These are phyloP conservation scores for Globisporangium okanoganense DNA, from an alignment of 352 stramenopile genomes.

Conservation along the genomic window DNA sequence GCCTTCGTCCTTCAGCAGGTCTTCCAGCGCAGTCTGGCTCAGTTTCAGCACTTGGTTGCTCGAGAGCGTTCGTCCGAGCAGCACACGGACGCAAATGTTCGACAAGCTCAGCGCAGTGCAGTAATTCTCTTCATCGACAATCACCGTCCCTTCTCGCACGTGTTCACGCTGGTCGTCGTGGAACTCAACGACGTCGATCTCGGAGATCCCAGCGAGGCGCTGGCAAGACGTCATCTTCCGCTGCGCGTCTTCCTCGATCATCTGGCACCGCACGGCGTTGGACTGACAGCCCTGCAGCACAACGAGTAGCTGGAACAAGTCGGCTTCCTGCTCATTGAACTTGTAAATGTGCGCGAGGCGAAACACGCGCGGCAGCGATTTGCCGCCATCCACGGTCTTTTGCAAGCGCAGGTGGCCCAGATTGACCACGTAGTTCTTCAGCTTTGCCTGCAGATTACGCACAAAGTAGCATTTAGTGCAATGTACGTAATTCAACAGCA, in stretches of 20 bases:
- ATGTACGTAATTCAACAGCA: not conserved
- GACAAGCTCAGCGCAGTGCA: conserved; percentile 69
- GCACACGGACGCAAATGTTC: conserved; percentile 77
- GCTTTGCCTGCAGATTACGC: conserved; percentile 8
- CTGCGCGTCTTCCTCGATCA: conserved; percentile 80
- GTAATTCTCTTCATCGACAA: conserved; percentile 84
- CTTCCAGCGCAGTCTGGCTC: conserved; percentile 80
- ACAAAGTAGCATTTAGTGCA: no score
- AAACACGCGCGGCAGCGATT: conserved; percentile 56
- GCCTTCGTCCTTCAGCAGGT: conserved; percentile 69
- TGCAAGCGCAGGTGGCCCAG: conserved; percentile 49
- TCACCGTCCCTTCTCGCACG: conserved; percentile 84
- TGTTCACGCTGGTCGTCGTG: conserved; percentile 80
- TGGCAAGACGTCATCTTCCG: conserved; percentile 74
- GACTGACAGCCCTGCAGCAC: conserved; percentile 83
- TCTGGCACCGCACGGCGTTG: conserved; percentile 79
- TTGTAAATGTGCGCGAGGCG: conserved; percentile 76
- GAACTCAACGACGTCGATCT: conserved; percentile 85
- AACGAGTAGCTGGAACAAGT: conserved; percentile 77
- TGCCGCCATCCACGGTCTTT: conserved; percentile 31
- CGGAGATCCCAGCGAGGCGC: conserved; percentile 72
- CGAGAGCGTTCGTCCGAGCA: conserved; percentile 68
- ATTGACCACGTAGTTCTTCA: conserved; percentile 61
- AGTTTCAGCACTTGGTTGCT: conserved; percentile 84
- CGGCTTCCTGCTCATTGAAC: conserved; percentile 64